Evolutionary conservation across 495 filamentous ascomycete genomes (phyloP).

Genomic region (Podospora comata): DNA sequence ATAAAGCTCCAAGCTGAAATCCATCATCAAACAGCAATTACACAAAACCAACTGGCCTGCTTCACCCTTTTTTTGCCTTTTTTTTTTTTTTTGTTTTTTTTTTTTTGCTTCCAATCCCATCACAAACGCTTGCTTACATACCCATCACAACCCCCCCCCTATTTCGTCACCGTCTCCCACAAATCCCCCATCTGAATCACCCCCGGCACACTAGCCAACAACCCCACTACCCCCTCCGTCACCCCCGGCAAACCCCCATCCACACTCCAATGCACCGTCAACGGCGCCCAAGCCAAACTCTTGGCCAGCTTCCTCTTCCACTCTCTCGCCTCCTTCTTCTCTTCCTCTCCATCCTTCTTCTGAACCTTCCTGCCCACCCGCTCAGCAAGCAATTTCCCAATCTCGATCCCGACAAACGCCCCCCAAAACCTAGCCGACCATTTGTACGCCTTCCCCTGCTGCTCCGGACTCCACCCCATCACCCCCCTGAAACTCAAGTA

Average conservation of each 20-base stretch:
- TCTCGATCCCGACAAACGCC: slow-evolving; percentile 70
- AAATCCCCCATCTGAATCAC: slow-evolving; percentile 63
- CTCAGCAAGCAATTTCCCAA: slow-evolving; percentile 59
- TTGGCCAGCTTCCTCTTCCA: slow-evolving; percentile 47
- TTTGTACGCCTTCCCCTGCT: slow-evolving; percentile 55
- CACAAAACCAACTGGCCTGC: neutral
- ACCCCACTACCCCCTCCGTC: slow-evolving; percentile 56
- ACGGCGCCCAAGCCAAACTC: slow-evolving; percentile 55
- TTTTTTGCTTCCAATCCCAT: neutral
- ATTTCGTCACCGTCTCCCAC: slow-evolving; percentile 48
- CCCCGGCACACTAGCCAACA: slow-evolving; percentile 64
- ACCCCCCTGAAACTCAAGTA: slow-evolving; percentile 72
- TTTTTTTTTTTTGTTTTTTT: no score
- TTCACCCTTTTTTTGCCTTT: neutral
- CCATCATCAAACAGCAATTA: neutral
- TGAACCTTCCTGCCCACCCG: slow-evolving; percentile 32
- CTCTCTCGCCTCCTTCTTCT: slow-evolving; percentile 43
- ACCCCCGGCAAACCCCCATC: slow-evolving; percentile 58
- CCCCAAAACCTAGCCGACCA: slow-evolving; percentile 83
- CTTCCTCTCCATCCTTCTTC: slow-evolving; percentile 29
- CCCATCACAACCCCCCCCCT: slow-evolving; percentile 17
- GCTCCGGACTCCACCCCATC: slow-evolving; percentile 53
- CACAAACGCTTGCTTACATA: neutral
- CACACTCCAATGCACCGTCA: slow-evolving; percentile 76
- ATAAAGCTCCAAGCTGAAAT: neutral